These are phyloP conservation scores for Ophiostoma sp. DNA, from an alignment of 2,329 filamentous ascomycete genomes.

Conservation along the genomic window DNA sequence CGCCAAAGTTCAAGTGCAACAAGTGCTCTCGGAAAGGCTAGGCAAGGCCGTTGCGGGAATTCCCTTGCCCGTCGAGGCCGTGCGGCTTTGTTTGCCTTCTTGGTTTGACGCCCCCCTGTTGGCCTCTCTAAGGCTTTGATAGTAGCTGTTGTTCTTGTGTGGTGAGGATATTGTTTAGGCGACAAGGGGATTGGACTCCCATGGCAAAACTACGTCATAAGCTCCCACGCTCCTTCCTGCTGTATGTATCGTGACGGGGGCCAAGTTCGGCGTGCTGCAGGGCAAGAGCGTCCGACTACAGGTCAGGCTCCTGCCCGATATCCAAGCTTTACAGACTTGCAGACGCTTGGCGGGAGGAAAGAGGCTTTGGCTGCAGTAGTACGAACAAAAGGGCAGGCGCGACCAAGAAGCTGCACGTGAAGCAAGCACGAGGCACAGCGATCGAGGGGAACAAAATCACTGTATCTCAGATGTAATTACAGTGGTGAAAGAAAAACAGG, in stretches of 20 bases:
- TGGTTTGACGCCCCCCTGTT: background rate
- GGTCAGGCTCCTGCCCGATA: background rate
- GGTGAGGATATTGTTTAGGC: background rate
- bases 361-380: constrained; percentile 5
- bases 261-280: background rate
- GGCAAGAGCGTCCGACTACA: background rate
- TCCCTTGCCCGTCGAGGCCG: background rate
- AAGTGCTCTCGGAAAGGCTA: background rate
- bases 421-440: background rate
- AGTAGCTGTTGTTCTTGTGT: background rate
- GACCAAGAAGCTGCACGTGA: background rate
- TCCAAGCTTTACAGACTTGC: background rate
- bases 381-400: background rate
- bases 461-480: background rate
- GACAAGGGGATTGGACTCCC: background rate
- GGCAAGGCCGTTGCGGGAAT: constrained; percentile 1
- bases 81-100: no score
- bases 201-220: constrained; percentile 5
- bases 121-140: background rate
- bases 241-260: background rate
- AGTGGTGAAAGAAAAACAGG: background rate
- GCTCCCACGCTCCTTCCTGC: background rate
- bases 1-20: no score
- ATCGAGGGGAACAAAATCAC: background rate
- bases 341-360: background rate